phyloP scores from a whole-genome alignment of 1,284 basidiomycete species.

The Marasmius tenuissimus region DNA sequence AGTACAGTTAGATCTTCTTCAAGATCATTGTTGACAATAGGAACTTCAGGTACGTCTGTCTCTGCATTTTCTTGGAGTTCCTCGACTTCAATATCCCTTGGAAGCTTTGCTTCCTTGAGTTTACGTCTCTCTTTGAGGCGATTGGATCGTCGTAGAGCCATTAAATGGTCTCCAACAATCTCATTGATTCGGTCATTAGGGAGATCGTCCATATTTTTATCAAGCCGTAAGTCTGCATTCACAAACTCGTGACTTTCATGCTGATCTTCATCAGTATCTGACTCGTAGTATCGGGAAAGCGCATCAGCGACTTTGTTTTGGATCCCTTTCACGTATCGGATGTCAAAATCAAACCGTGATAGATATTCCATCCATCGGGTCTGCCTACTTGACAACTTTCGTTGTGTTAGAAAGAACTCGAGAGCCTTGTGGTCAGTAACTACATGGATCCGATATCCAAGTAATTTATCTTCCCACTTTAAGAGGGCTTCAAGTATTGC shows the following conservation, averaged over 20 bases:
- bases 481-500: conserved; percentile 34
- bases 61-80: too few relatives aligned
- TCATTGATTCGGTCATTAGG: too few relatives aligned
- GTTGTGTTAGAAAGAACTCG: too few relatives aligned
- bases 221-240: conserved; percentile 23
- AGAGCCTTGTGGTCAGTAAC: conserved; percentile 38
- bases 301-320: conserved; percentile 33
- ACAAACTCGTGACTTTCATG: conserved; percentile 24
- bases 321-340: too few relatives aligned
- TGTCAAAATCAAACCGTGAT: conserved; percentile 28
- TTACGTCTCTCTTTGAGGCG: too few relatives aligned
- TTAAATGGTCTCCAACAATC: too few relatives aligned
- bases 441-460: conserved; percentile 29
- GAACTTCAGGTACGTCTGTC: too few relatives aligned
- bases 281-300: conserved; percentile 31
- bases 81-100: too few relatives aligned
- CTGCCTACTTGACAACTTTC: conserved; percentile 20
- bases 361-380: conserved; percentile 34
- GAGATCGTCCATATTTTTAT: conserved; percentile 25
- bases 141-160: too few relatives aligned
- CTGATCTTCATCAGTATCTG: conserved; percentile 19
- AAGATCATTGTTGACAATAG: too few relatives aligned
- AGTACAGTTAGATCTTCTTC: too few relatives aligned
- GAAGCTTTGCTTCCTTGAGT: too few relatives aligned
- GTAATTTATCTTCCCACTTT: conserved; percentile 36